These are phyloP conservation scores for Biscogniauxia sp. DNA, from an alignment of 2,329 filamentous ascomycete species.

Conservation along the genomic window DNA sequence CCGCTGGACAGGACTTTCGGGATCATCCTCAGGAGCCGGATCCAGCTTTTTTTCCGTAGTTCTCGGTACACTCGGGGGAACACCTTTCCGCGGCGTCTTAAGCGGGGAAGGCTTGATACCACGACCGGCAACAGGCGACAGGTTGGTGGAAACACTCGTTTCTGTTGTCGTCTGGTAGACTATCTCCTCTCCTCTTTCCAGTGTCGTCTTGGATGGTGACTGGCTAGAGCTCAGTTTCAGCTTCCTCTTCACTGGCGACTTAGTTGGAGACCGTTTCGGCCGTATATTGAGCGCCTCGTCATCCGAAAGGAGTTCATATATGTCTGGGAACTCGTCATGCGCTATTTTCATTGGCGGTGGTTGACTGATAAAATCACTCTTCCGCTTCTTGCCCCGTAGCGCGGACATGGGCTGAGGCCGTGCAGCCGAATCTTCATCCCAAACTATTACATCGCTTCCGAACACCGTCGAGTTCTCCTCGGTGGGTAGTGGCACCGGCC, in stretches of 20 bases:
- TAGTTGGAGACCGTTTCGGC: constrained; percentile 38
- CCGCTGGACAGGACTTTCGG: constrained; percentile 18
- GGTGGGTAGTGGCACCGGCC: constrained; percentile 35
- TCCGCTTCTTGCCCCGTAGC: constrained; percentile 49
- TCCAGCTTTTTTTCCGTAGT: constrained; percentile 3
- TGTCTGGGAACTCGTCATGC: constrained; percentile 52
- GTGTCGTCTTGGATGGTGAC: constrained; percentile 16
- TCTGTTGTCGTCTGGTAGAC: constrained; percentile 7
- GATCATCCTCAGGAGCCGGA: constrained; percentile 13
- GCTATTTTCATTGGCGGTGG: constrained; percentile 22
- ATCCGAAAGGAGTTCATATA: constrained; percentile 43
- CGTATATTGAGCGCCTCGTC: constrained; percentile 28
- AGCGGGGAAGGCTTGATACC: constrained; percentile 23
- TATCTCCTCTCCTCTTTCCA: constrained; percentile 8
- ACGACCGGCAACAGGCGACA: constrained; percentile 9
- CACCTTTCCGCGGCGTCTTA: constrained; percentile 22
- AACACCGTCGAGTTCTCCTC: constrained; percentile 29
- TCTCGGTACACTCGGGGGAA: constrained; percentile 8
- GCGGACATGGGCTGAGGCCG: constrained; percentile 36
- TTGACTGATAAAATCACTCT: constrained; percentile 47
- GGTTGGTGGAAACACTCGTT: constrained; percentile 8
- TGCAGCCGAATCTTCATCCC: constrained; percentile 42
- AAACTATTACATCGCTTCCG: constrained; percentile 35
- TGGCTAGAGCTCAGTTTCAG: constrained; percentile 21
- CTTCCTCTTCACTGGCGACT: constrained; percentile 32